These are phyloP conservation scores for Xerocomus brunneocitrinus DNA, from an alignment of 768 basidiomycete species.

Conservation along the genomic window DNA sequence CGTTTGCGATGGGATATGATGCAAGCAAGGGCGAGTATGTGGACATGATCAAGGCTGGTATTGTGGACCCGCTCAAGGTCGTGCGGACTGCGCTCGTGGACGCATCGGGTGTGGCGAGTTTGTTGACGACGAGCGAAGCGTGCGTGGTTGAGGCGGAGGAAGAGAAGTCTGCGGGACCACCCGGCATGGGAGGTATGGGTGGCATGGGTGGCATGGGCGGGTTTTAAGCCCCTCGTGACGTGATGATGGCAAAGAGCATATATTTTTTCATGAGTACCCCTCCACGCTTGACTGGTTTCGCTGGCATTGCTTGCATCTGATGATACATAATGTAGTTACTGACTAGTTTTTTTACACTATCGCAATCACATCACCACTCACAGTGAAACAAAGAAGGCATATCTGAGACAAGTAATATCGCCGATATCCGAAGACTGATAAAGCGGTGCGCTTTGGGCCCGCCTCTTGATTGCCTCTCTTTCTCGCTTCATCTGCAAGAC, in stretches of 20 bases:
- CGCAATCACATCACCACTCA: slow-evolving; percentile 26
- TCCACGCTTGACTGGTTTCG: background rate
- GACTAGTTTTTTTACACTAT: slow-evolving; percentile 8
- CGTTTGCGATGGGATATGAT: slow-evolving; percentile 87
- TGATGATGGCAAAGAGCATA: background rate
- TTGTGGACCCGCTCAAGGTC: slow-evolving; percentile 95
- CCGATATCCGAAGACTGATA: background rate
- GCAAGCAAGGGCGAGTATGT: slow-evolving; percentile 88
- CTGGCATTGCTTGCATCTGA: slow-evolving; percentile 1
- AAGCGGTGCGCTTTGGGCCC: background rate
- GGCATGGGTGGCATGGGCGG: slow-evolving; percentile 55
- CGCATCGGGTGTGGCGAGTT: slow-evolving; percentile 86
- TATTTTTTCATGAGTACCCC: slow-evolving; percentile 5
- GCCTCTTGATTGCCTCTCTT: background rate
- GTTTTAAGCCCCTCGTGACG: slow-evolving; percentile 29
- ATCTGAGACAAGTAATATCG: slow-evolving; percentile 1
- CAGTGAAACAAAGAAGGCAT: background rate
- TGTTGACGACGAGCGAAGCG: slow-evolving; percentile 90
- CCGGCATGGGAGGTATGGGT: slow-evolving; percentile 58
- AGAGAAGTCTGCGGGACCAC: slow-evolving; percentile 53
- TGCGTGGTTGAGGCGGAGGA: slow-evolving; percentile 91
- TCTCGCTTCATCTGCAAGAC: background rate
- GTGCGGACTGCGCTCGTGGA: slow-evolving; percentile 91
- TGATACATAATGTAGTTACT: slow-evolving; percentile 12
- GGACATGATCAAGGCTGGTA: slow-evolving; percentile 92